Base-by-base conservation (phyloP, 2,329 filamentous ascomycete species). In the Salinomyces thailandicus region DNA sequence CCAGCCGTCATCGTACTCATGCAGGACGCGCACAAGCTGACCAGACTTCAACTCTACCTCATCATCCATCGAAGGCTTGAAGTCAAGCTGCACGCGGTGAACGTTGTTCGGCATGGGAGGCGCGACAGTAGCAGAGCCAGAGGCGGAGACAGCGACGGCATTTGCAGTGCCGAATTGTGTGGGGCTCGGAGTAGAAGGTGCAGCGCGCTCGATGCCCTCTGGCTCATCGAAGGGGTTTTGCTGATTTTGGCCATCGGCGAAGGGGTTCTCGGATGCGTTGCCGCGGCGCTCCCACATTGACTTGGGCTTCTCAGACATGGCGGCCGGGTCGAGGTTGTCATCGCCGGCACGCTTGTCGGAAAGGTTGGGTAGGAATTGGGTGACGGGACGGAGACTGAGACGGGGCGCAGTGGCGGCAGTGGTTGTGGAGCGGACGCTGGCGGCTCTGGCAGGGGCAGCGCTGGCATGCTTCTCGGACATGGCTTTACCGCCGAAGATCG, bases 1-100 rank as follows among this genome's bases (percentile, higher is more conserved):
- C 91, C 91, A 98, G 53, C 91, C 91, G 63, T 98, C 91, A 57
- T 98, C 91, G 53, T 96, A 98, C 62, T 94, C 87, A 55, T 96
- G 89, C 35, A 96, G 69, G 46, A 98, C 68, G 46, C 89, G 76
- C 34, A 96, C 85, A 33, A 98, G 70, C 44, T 93, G 79, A 35
- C 91, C 91, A 39, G 80, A 75, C 44, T 69, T 73, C 30, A 98
- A 71, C 44, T 77, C 82, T 54, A 98, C 69, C 62, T 98, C 91
- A 55, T 98, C 91, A 5, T 85, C 81, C 71, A 96, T 80, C 3
- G 83, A 89, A 17, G 91, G 87, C 59, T 77, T 81, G 62, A 96
- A 98, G 60, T 95, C 87, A 49, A 96, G 76, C 60, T 95, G 85
- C 20, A 96, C 85, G 45, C 91, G 85, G 61, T 96, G 82, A 37